Conservation (phyloP, 2,329 filamentous ascomycete species). For the Paecilomyces fulvus region DNA sequence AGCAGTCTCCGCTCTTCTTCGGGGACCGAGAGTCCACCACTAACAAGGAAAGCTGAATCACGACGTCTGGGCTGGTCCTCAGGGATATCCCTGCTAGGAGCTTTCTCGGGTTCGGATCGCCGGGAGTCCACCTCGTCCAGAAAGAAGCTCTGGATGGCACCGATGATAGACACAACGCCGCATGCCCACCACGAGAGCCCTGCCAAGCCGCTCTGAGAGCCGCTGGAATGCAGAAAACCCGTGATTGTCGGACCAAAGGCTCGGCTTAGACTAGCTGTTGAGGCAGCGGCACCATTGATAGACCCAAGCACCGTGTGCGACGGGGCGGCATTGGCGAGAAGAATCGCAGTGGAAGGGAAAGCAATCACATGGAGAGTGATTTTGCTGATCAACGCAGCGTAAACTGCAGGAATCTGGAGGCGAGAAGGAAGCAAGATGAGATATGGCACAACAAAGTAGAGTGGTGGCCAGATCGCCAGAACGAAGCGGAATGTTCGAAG, state of each 20-base stretch:
- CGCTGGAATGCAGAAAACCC: conserved; percentile 73
- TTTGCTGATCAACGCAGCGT: conserved; percentile 75
- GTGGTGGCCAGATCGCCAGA: conserved; percentile 71
- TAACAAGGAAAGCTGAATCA: conserved; percentile 13
- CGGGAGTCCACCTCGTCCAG: conserved; percentile 57
- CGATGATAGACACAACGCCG: conserved; percentile 64
- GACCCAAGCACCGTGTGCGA: conserved; percentile 78
- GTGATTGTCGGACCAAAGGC: conserved; percentile 85
- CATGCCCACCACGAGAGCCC: conserved; percentile 92
- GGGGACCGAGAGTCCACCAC: conserved; percentile 14
- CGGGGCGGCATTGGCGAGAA: conserved; percentile 80
- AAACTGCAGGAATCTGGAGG: conserved; percentile 66
- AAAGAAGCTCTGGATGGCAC: conserved; percentile 65
- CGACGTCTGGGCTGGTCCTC: conserved; percentile 14
- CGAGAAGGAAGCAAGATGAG: conserved; percentile 69
- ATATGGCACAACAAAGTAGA: conserved; percentile 85
- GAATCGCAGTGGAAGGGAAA: conserved; percentile 82
- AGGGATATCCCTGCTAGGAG: conserved; percentile 19
- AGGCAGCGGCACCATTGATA: conserved; percentile 87
- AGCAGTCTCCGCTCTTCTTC: conserved; percentile 29
- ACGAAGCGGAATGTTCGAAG: conserved; percentile 75
- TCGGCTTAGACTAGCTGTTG: conserved; percentile 78
- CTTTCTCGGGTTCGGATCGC: conserved; percentile 28
- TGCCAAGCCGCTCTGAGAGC: conserved; percentile 71
- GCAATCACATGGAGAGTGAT: conserved; percentile 86